Evolutionary conservation across 306 rosid genomes (phyloP).

Genomic region (Dryas alaskensis): DNA sequence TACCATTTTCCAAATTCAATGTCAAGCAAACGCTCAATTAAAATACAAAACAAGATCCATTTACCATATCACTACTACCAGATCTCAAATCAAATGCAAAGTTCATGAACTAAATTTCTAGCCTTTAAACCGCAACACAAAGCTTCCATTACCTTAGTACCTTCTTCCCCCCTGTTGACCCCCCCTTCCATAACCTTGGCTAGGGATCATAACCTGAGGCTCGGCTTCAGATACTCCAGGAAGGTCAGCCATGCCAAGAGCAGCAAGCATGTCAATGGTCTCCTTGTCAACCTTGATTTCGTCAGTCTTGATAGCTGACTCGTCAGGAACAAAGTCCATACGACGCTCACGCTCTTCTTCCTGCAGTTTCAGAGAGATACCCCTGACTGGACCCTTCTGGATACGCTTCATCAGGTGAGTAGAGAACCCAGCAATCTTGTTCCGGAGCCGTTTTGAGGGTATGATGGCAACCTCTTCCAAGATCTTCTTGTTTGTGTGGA

Average conservation of each 20-base stretch:
- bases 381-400: conserved; percentile 44
- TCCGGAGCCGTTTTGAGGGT: conserved; percentile 41
- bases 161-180: conserved; percentile 25
- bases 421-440: conserved; percentile 46
- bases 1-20: neutral
- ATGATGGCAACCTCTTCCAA: conserved; percentile 42
- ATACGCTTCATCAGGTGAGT: conserved; percentile 44
- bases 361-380: conserved; percentile 38
- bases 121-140: neutral
- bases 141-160: conserved; percentile 20
- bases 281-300: conserved; percentile 38
- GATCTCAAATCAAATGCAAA: conserved; percentile 3
- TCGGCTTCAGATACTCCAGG: conserved; percentile 36
- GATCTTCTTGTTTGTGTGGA: conserved; percentile 45
- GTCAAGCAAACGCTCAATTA: neutral
- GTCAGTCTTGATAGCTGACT: conserved; percentile 30
- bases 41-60: conserved; percentile 8
- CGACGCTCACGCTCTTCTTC: conserved; percentile 43
- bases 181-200: conserved; percentile 31
- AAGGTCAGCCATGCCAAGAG: conserved; percentile 37
- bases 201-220: conserved; percentile 18
- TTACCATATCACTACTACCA: neutral
- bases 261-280: conserved; percentile 38
- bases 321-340: conserved; percentile 45
- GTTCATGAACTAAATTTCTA: neutral